A percentile compares a stretch with the other conserved stretches of the same genome.
Conservation (phyloP, 139 green algal species). For the Yamagishiella unicocca region DNA sequence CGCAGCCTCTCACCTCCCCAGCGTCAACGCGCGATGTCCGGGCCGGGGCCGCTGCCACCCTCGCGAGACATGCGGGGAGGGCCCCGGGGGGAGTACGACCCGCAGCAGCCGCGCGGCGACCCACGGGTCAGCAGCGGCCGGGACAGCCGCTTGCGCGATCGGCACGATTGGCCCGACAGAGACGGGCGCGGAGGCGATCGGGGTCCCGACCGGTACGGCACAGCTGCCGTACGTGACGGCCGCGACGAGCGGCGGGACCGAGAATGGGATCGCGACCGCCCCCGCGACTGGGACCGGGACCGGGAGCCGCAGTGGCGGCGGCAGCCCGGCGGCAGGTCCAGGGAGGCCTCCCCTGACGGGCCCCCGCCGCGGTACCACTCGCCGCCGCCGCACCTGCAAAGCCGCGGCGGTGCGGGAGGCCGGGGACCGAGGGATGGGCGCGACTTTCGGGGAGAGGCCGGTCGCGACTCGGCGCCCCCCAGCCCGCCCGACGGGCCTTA, state of each 20-base stretch:
- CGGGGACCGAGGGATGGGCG: neutral
- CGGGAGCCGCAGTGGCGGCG: constrained; percentile 11
- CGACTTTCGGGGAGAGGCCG: neutral
- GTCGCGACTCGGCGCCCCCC: neutral
- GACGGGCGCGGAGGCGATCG: neutral
- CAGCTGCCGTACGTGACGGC: neutral
- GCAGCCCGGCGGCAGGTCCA: neutral
- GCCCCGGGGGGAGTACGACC: neutral
- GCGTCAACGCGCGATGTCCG: neutral
- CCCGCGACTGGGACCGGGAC: neutral
- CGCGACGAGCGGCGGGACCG: neutral
- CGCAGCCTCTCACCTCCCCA: neutral
- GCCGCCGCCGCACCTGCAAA: neutral
- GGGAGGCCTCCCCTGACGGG: constrained; percentile 28
- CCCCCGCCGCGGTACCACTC: neutral
- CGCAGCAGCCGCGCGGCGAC: neutral
- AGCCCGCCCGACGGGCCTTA: neutral
- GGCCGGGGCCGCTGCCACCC: neutral
- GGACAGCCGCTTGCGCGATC: neutral
- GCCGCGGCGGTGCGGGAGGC: neutral
- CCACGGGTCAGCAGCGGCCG: neutral
- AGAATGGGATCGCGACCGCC: neutral
- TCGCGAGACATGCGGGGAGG: neutral
- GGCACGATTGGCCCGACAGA: neutral
- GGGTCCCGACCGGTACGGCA: constrained; percentile 11